These are phyloP conservation scores for Phylloporus sp. DNA, from an alignment of 1,284 basidiomycete species.

Conservation along the genomic window DNA sequence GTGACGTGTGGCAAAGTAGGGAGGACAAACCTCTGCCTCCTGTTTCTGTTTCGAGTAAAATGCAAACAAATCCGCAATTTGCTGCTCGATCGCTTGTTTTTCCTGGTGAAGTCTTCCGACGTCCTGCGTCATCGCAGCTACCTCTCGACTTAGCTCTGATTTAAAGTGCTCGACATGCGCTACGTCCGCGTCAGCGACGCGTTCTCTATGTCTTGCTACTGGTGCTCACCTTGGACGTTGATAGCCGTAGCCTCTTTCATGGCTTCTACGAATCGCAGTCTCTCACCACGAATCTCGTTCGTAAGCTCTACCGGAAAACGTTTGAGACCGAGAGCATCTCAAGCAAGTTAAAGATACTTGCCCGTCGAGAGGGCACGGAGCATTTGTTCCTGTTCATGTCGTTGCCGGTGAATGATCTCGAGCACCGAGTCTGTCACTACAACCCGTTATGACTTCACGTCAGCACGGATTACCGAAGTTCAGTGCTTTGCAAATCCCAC, in stretches of 20 bases:
- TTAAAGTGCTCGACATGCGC: slow-evolving; percentile 87
- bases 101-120: slow-evolving; percentile 75
- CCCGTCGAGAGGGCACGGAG: slow-evolving; percentile 67
- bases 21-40: slow-evolving; percentile 39
- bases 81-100: slow-evolving; percentile 72
- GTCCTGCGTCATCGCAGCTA: slow-evolving; percentile 74
- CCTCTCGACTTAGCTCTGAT: slow-evolving; percentile 75
- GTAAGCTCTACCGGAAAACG: slow-evolving; percentile 61
- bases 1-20: neutral
- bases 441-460: slow-evolving; percentile 3
- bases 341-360: slow-evolving; percentile 32
- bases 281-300: slow-evolving; percentile 81
- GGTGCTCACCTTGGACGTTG: slow-evolving; percentile 74
- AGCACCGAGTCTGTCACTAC: slow-evolving; percentile 62
- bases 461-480: neutral
- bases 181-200: slow-evolving; percentile 33
- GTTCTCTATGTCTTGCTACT: neutral
- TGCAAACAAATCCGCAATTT: slow-evolving; percentile 72
- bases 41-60: slow-evolving; percentile 75
- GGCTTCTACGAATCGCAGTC: slow-evolving; percentile 84
- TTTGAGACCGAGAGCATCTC: neutral
- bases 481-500: slow-evolving; percentile 19
- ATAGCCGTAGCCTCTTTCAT: slow-evolving; percentile 90
- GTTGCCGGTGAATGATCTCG: slow-evolving; percentile 65
- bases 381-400: slow-evolving; percentile 70